Percentiles rank a stretch among this genome's conserved stretches.
These are phyloP conservation scores for Pouteria campechiana DNA, from an alignment of 179 eudicot genomes.

Conservation along the genomic window DNA sequence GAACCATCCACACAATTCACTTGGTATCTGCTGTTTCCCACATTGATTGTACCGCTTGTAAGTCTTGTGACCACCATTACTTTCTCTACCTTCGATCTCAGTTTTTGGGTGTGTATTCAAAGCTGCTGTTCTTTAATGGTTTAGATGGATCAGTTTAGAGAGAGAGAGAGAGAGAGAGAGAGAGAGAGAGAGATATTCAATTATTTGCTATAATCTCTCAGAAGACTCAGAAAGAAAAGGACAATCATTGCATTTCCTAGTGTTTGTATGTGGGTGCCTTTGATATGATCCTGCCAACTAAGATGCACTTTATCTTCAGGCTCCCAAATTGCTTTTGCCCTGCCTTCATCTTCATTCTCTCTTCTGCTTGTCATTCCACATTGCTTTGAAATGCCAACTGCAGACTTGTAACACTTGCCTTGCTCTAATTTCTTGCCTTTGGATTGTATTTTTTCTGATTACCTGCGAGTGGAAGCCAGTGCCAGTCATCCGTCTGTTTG, in stretches of 20 bases:
- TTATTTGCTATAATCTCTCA: neutral
- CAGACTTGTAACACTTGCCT: neutral
- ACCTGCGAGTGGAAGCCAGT: neutral
- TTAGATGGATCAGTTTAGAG: conserved; percentile 7
- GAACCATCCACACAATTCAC: no score
- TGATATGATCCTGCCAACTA: conserved; percentile 2
- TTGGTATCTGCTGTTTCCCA: no score
- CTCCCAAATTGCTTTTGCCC: no score
- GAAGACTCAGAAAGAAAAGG: neutral
- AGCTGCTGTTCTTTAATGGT: neutral
- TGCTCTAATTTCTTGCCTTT: neutral
- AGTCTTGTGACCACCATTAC: conserved; percentile 3
- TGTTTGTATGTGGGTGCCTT: neutral
- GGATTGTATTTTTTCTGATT: no score
- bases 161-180: neutral
- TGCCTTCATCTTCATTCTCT: no score
- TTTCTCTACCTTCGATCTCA: neutral
- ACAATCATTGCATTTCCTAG: neutral
- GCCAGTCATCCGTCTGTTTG: neutral
- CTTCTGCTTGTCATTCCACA: no score
- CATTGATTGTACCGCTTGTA: neutral
- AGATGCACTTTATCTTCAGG: neutral
- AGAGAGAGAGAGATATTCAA: neutral
- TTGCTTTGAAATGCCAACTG: conserved; percentile 1
- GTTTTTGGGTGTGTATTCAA: conserved; percentile 2